Evolutionary conservation across 306 rosid genomes (phyloP).

Genomic region (Malus asiatica): DNA sequence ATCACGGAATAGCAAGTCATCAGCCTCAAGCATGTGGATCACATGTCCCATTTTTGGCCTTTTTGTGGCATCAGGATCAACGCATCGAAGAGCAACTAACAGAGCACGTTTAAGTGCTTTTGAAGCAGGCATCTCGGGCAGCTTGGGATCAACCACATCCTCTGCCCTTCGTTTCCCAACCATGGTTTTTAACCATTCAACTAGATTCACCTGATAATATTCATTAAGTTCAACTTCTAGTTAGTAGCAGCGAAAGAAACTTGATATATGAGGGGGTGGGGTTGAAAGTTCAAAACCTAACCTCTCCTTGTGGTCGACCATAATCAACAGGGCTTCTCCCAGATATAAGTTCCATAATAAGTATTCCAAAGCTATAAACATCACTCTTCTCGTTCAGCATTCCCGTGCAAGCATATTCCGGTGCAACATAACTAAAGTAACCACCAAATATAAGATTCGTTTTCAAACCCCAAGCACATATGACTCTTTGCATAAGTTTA

Average conservation of each 20-base stretch:
- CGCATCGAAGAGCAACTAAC: slow-evolving; percentile 89
- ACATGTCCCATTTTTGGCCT: slow-evolving; percentile 97
- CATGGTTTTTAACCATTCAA: slow-evolving; percentile 90
- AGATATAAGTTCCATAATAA: slow-evolving; percentile 83
- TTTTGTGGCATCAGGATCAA: slow-evolving; percentile 90
- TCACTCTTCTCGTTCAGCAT: slow-evolving; percentile 97
- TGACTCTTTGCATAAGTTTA: neutral
- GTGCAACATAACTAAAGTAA: slow-evolving; percentile 87
- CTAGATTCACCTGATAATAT: slow-evolving; percentile 62
- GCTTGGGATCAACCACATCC: slow-evolving; percentile 82
- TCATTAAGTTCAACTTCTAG: slow-evolving; percentile 6
- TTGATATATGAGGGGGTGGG: neutral
- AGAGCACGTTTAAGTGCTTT: slow-evolving; percentile 81
- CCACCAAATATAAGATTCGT: slow-evolving; percentile 10
- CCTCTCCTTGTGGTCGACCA: slow-evolving; percentile 86
- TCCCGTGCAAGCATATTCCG: slow-evolving; percentile 98
- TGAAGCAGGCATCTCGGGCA: slow-evolving; percentile 78
- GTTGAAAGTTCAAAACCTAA: slow-evolving; percentile 21
- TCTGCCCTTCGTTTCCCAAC: slow-evolving; percentile 80
- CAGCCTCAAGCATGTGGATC: slow-evolving; percentile 98
- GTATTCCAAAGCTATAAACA: slow-evolving; percentile 88
- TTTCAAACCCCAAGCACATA: neutral
- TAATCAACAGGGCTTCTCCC: slow-evolving; percentile 96
- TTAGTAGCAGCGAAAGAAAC: slow-evolving; percentile 12
- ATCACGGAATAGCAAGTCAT: slow-evolving; percentile 66